A percentile compares a stretch with the other conserved stretches of the same genome.
Evolutionary conservation across 1,139 yeast genomes (phyloP).

Genomic region (Fermentozyma sake): DNA sequence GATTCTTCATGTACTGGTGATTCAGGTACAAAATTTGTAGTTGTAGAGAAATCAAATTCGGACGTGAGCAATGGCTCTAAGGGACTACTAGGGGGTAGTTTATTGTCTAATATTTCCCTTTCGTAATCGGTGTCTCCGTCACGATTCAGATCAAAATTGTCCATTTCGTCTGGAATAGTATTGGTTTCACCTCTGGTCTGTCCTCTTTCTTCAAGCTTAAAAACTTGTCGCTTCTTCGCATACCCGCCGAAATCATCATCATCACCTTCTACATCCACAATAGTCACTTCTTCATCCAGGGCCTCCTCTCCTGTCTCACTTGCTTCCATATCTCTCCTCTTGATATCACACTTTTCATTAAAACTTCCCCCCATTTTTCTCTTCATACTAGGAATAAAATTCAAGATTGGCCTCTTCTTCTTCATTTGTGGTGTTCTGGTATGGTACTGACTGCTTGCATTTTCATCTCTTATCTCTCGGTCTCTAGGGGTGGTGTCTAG

Average conservation of each 20-base stretch:
- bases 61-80: constrained; percentile 20
- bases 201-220: too few relatives aligned
- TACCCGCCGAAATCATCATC: constrained; percentile 13
- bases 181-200: too few relatives aligned
- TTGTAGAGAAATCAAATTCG: constrained; percentile 24
- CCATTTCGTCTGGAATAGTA: too few relatives aligned
- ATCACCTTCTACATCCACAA: constrained; percentile 19
- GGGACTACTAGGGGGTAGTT: constrained; percentile 30
- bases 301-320: too few relatives aligned
- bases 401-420: constrained; percentile 17
- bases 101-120: too few relatives aligned
- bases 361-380: constrained; percentile 45
- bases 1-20: constrained; percentile 14
- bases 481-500: constrained; percentile 35
- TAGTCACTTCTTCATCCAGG: constrained; percentile 12
- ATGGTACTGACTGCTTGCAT: constrained; percentile 36
- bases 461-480: constrained; percentile 31
- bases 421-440: constrained; percentile 15
- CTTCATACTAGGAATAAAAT: constrained; percentile 32
- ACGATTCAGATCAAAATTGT: too few relatives aligned
- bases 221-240: too few relatives aligned
- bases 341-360: constrained; percentile 42
- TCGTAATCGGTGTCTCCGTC: too few relatives aligned
- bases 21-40: constrained; percentile 21
- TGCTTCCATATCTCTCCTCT: constrained; percentile 31